Percentiles rank a stretch among this genome's conserved stretches.
These are phyloP conservation scores for Alternaria sp. DNA, from an alignment of 2,329 filamentous ascomycete species.

Conservation along the genomic window DNA sequence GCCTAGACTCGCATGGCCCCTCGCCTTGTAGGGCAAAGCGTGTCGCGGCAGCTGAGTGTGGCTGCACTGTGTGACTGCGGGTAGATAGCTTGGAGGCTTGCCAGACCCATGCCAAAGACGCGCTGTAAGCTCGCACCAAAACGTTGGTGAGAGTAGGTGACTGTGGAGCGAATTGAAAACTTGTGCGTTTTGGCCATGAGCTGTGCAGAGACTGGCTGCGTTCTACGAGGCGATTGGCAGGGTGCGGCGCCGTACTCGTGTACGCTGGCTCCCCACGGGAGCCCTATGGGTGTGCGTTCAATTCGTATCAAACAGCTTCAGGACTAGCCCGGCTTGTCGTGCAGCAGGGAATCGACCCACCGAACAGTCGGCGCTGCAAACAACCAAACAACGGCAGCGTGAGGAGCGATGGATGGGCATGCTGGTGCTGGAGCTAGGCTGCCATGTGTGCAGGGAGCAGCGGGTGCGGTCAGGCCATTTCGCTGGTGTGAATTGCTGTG, in stretches of 20 bases:
- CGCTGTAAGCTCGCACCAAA: background rate
- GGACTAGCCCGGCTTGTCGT: conserved; percentile 1
- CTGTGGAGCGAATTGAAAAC: background rate
- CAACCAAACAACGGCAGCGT: background rate
- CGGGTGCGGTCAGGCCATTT: conserved; percentile 4
- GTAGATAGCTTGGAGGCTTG: background rate
- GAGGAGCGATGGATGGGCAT: background rate
- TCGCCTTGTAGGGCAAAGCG: background rate
- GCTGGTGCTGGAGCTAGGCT: background rate
- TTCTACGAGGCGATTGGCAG: background rate
- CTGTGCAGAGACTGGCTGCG: background rate
- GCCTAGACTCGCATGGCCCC: conserved; percentile 7
- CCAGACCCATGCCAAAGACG: background rate
- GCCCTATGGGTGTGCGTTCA: background rate
- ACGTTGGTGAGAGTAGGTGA: background rate
- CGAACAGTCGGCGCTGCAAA: background rate
- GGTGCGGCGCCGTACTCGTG: conserved; percentile 2
- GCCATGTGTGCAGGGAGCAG: background rate
- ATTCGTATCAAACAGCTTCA: background rate
- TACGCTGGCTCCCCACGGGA: background rate
- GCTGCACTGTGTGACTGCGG: conserved; percentile 1
- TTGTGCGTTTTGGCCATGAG: background rate
- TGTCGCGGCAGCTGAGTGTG: conserved; percentile 6
- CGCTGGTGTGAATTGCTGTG: conserved; percentile 1
- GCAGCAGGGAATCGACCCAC: background rate